These are phyloP conservation scores for Apiospora phragmitis DNA, from an alignment of 2,329 filamentous ascomycete species.

Conservation along the genomic window DNA sequence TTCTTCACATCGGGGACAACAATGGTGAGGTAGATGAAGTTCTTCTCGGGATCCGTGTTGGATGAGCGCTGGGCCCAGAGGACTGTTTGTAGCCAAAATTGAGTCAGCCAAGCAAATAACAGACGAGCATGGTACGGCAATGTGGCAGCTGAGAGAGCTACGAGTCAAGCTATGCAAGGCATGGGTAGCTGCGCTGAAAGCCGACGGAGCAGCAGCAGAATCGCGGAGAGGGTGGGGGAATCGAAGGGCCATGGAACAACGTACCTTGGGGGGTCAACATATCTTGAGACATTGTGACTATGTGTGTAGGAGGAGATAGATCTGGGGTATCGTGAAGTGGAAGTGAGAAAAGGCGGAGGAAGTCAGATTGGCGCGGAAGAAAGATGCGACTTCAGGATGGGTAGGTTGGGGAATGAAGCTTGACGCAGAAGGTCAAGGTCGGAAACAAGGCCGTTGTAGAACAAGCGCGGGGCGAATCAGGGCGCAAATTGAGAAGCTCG, in stretches of 20 bases:
- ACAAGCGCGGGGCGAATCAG: conserved; percentile 5
- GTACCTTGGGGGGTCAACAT: conserved; percentile 18
- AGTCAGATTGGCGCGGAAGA: conserved; percentile 3
- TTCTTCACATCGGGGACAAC: conserved; percentile 80
- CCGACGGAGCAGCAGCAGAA: neutral
- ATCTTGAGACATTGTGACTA: conserved; percentile 14
- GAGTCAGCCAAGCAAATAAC: conserved; percentile 1
- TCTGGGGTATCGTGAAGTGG: conserved; percentile 6
- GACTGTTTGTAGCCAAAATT: conserved; percentile 54
- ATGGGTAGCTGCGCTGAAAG: neutral
- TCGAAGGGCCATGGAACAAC: neutral
- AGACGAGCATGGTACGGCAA: neutral
- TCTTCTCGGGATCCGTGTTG: conserved; percentile 75
- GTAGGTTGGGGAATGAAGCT: conserved; percentile 1
- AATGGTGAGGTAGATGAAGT: conserved; percentile 94
- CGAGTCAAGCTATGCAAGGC: neutral
- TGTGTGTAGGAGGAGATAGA: neutral
- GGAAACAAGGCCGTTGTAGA: conserved; percentile 7
- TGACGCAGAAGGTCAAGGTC: conserved; percentile 2
- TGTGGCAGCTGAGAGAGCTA: neutral
- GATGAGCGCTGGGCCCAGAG: conserved; percentile 98
- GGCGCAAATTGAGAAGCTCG: neutral
- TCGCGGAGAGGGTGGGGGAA: neutral
- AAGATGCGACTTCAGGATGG: neutral
- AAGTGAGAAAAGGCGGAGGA: conserved; percentile 9